These are phyloP conservation scores for Citrullus mucosospermus DNA, from an alignment of 306 rosid genomes.

Conservation along the genomic window DNA sequence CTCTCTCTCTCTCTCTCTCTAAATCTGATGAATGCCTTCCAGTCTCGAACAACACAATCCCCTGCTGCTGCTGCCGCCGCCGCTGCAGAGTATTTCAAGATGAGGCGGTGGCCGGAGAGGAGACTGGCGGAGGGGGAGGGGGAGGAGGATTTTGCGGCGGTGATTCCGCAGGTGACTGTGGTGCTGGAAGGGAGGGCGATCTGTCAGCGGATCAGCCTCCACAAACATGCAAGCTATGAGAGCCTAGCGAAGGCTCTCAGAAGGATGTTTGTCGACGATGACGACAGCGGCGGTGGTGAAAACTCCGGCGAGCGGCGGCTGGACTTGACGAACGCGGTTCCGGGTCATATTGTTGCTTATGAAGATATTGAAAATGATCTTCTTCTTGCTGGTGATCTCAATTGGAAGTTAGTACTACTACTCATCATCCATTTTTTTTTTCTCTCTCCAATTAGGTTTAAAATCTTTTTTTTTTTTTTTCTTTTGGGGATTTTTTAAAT, in stretches of 20 bases:
- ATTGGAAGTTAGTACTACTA: constrained; percentile 51
- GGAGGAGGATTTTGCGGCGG: constrained; percentile 39
- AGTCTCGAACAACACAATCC: constrained; percentile 31
- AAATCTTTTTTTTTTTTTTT: too few species aligned
- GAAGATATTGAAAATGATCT: constrained; percentile 88
- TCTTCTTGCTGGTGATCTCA: constrained; percentile 86
- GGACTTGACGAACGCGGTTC: constrained; percentile 67
- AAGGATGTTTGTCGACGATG: constrained; percentile 45
- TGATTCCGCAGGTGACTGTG: constrained; percentile 65
- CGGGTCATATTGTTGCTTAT: constrained; percentile 72
- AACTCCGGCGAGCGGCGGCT: constrained; percentile 9
- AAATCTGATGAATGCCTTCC: constrained; percentile 37
- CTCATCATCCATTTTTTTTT: too few species aligned
- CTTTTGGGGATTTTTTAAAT: too few species aligned
- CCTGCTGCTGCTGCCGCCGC: background rate
- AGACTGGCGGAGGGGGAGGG: constrained; percentile 21
- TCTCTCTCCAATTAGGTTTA: too few species aligned
- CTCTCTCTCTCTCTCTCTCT: constrained; percentile 2
- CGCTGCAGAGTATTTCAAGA: constrained; percentile 24
- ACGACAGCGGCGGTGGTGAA: background rate
- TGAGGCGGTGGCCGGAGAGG: constrained; percentile 38
- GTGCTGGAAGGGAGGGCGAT: constrained; percentile 86
- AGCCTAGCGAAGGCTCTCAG: constrained; percentile 67
- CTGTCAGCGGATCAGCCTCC: constrained; percentile 83
- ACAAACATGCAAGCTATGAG: constrained; percentile 56